These are phyloP conservation scores for Trichosanthes cucumerina DNA, from an alignment of 306 rosid genomes.

Conservation along the genomic window DNA sequence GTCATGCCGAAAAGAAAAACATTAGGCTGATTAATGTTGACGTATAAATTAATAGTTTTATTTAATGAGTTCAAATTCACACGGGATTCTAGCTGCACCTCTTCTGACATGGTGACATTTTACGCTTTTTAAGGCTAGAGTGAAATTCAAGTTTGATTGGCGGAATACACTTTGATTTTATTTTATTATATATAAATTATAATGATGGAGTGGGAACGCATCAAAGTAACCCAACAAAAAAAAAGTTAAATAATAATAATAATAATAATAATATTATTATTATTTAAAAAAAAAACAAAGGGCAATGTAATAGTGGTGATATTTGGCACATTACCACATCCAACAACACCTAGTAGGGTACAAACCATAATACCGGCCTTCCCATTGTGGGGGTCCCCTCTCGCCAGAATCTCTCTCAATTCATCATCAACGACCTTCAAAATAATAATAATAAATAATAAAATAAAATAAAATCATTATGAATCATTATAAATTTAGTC, in stretches of 20 bases:
- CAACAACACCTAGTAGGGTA: background rate
- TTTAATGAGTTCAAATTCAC: too few species aligned
- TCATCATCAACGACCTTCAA: background rate
- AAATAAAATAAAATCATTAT: too few species aligned
- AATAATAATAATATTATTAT: too few species aligned
- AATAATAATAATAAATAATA: too few species aligned
- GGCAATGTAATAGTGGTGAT: background rate
- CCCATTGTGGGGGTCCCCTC: background rate
- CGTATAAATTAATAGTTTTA: too few species aligned
- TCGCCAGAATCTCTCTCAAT: background rate
- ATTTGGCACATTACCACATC: background rate
- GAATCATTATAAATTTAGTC: too few species aligned
- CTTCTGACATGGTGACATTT: background rate
- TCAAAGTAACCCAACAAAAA: background rate
- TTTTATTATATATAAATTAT: background rate
- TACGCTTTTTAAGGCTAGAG: background rate
- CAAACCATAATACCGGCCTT: slow-evolving; percentile 12
- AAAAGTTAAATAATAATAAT: background rate
- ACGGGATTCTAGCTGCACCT: background rate
- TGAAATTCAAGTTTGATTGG: background rate
- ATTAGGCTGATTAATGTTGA: too few species aligned
- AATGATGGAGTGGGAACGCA: background rate
- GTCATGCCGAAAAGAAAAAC: too few species aligned
- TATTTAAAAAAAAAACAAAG: background rate
- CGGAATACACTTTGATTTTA: background rate